Base-by-base conservation (phyloP, 306 rosid genomes). In the Vigna mungo region DNA sequence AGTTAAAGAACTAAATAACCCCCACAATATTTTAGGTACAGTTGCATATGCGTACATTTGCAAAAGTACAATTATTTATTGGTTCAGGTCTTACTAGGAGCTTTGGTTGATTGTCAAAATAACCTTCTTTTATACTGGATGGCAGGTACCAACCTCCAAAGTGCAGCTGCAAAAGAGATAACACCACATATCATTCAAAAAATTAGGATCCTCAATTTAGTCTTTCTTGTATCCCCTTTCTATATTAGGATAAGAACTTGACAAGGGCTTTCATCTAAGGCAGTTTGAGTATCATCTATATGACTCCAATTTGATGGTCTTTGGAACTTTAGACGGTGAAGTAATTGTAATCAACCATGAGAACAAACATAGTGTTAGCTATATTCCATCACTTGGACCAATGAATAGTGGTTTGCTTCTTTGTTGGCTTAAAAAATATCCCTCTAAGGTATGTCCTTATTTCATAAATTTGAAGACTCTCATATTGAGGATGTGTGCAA, bases 321-420 rank as follows among this genome's bases (percentile, higher is more conserved):
- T 90, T 80, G 97, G 97, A 81, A 92, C 97, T 72, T 82, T 92
- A 82, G 96, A 90, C 80, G 97, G 97, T 54, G 93, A 92, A 86
- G 95, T 92, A 41, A 83, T 88, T 73, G 93, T 86, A 62, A 84
- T 92, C 80, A 90, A 92, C 88, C 93, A 90, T 81, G 97, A 90
- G 82, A 87, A 73, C 74, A 92, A 80, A 71, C 89, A 77, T 39
- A 71, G 88, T 76, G 88, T 87, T 59, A 84, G 86, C 78, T 87
- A 90, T 78, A 88, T 90, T 68, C 92, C 90, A 20, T 87, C 97
- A 73, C 86, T 83, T 73, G 97, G 97, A 71, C 90, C 88, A 80
- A 90, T 90, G 97, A 88, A 84, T 78, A 90, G 90, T 80, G 97
- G 90, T 47, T 79, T 92, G 71, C 93, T 93, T 61, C 96, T 92